phyloP scores from a whole-genome alignment of 1,284 basidiomycete species.

The Marasmius sp. region DNA sequence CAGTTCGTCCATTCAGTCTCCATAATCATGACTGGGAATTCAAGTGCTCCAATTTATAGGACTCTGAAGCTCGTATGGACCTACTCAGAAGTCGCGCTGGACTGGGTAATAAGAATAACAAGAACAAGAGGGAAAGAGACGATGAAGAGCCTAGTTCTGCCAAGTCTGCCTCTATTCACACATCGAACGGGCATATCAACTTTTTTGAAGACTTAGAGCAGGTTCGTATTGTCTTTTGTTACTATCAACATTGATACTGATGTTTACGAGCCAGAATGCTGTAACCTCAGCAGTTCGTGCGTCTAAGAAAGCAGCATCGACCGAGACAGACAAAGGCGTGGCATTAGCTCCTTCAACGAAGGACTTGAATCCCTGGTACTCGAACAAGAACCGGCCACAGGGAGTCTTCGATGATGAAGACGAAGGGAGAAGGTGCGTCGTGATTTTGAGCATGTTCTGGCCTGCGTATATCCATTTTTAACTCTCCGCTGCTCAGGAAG shows the following conservation, averaged over 20 bases:
- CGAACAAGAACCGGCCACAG: constrained; percentile 19
- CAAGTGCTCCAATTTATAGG: constrained; percentile 38
- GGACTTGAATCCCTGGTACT: constrained; percentile 81
- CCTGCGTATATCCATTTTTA: constrained; percentile 9
- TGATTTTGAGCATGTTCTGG: neutral
- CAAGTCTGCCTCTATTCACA: constrained; percentile 1
- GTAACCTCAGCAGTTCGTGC: constrained; percentile 44
- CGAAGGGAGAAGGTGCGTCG: constrained; percentile 29
- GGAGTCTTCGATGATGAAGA: constrained; percentile 21
- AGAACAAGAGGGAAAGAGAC: constrained; percentile 36
- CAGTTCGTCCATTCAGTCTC: constrained; percentile 42
- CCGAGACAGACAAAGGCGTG: constrained; percentile 67
- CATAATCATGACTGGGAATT: constrained; percentile 9
- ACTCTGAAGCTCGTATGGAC: constrained; percentile 77
- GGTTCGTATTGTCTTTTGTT: constrained; percentile 30
- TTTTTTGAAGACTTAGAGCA: constrained; percentile 75
- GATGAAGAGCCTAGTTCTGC: constrained; percentile 30
- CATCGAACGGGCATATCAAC: constrained; percentile 64
- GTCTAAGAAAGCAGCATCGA: constrained; percentile 44
- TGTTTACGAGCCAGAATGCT: constrained; percentile 32
- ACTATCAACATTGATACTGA: neutral
- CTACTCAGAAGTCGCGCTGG: constrained; percentile 63
- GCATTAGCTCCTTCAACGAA: constrained; percentile 70
- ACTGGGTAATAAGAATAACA: constrained; percentile 35
- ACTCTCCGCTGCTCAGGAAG: constrained; percentile 36